Evolutionary conservation across 2,329 filamentous ascomycete species (phyloP), one percentile per base, ranked within the genome.

Genomic region (Chaetomium sp.): DNA sequence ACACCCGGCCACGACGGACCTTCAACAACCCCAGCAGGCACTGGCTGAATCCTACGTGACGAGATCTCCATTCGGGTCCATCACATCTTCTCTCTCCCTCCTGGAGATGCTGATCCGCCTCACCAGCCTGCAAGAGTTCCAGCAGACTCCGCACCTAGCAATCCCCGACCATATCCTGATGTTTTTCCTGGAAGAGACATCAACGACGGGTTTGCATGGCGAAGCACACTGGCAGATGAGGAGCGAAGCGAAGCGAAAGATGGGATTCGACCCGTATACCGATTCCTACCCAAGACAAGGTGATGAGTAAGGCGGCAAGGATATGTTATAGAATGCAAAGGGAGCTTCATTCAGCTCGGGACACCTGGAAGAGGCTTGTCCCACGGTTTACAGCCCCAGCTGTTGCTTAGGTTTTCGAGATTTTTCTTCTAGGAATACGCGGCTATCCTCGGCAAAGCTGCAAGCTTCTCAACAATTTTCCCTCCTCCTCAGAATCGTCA

Each of bases 81-180:
- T 82, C 55, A 75, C 73, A 1, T 79, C 72, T 62, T 86, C 77
- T 61, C 72, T 79, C 61, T 96, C 91, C 1, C 80, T 96, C 7
- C 81, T 96, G 53, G 91, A 96, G 70, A 94, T 92, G 76, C 77
- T 96, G 36, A 81, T 96, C 47, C 89, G 92, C 43, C 79, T 96
- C 47, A 86, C 88, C 4, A 89, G 90, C 27, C 80, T 96, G 11
- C 91, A 96, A 68, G 90, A 96, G 73, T 95, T 94, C 69, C 88
- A 95, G 68, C 91, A 96, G 75, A 81, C 84, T 42, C 91, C 89
- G 0, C 91, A 96, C 65, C 79, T 96, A n/a, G 82, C 89, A 6
- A 94, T 95, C 59, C 88, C 88, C 1, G 91, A 96, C 67, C 89
- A 96, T 64, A 82, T 96, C 2, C 76, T 96, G 42, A 90, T 87